A percentile compares a stretch with the other conserved stretches of the same genome.
phyloP scores from a whole-genome alignment of 305 asterid genomes.

The Solanum hybrid region DNA sequence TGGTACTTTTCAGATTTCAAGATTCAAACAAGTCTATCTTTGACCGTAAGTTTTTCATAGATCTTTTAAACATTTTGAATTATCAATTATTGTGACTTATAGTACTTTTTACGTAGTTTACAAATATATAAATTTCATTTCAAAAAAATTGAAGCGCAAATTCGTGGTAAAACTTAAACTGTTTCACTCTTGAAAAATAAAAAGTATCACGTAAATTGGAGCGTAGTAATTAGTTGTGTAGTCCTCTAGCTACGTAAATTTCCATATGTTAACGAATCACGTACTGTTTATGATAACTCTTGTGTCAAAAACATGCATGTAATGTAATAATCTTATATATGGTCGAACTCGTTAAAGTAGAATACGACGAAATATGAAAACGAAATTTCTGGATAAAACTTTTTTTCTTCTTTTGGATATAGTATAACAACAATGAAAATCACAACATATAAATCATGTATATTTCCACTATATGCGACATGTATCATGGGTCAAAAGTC shows the following conservation, averaged over 20 bases:
- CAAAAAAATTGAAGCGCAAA: too few species aligned
- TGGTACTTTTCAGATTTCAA: too few species aligned
- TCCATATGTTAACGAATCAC: background rate
- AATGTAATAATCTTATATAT: background rate
- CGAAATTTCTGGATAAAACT: background rate
- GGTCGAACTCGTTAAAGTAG: background rate
- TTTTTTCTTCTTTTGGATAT: background rate
- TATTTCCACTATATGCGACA: background rate
- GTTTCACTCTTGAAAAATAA: too few species aligned
- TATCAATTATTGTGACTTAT: too few species aligned
- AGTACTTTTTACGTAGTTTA: too few species aligned
- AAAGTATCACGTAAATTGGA: background rate
- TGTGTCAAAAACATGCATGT: background rate
- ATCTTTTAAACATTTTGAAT: too few species aligned
- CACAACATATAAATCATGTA: background rate
- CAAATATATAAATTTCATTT: too few species aligned
- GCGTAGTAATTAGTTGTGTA: background rate
- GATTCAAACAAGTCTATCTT: too few species aligned
- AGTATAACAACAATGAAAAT: background rate
- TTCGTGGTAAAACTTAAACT: accelerated
- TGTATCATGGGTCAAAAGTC: background rate
- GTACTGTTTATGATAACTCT: background rate
- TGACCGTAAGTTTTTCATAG: too few species aligned
- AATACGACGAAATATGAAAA: background rate
- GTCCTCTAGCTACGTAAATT: background rate